These are phyloP conservation scores for Scutellaria barbata DNA, from an alignment of 257 asterid genomes.

Conservation along the genomic window DNA sequence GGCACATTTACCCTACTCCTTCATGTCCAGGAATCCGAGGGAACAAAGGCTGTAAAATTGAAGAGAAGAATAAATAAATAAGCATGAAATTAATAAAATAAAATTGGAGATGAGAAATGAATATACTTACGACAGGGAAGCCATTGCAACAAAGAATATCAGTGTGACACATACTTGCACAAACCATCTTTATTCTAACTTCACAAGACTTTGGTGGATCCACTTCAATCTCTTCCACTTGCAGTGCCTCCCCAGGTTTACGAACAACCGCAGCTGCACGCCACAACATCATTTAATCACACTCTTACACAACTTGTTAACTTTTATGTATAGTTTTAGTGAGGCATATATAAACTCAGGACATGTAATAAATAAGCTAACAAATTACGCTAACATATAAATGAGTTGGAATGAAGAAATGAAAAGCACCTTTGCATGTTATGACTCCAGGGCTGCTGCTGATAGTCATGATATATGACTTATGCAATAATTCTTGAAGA, in stretches of 20 bases:
- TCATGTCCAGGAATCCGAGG: constrained; percentile 89
- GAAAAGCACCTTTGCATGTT: constrained; percentile 51
- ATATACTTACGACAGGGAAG: constrained; percentile 46
- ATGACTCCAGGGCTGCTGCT: constrained; percentile 37
- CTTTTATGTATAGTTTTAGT: no score
- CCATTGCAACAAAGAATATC: constrained; percentile 53
- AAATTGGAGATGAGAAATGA: not conserved
- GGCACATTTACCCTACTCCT: constrained; percentile 74
- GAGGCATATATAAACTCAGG: no score
- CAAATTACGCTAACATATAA: no score
- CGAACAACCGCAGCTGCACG: constrained; percentile 57
- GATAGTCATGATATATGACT: not conserved
- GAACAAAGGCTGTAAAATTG: constrained; percentile 59
- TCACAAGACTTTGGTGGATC: constrained; percentile 64
- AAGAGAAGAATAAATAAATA: not conserved
- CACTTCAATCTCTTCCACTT: constrained; percentile 57
- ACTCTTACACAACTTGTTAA: no score
- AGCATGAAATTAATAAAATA: not conserved
- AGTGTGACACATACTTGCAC: constrained; percentile 71
- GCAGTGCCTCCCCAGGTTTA: constrained; percentile 49
- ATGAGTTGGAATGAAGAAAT: not conserved
- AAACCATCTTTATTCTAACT: constrained; percentile 63
- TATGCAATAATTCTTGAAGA: not conserved
- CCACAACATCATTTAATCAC: no score
- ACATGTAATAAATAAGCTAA: no score